Conservation (phyloP, 352 stramenopile genomes). For the Phytophthora uliginosa region DNA sequence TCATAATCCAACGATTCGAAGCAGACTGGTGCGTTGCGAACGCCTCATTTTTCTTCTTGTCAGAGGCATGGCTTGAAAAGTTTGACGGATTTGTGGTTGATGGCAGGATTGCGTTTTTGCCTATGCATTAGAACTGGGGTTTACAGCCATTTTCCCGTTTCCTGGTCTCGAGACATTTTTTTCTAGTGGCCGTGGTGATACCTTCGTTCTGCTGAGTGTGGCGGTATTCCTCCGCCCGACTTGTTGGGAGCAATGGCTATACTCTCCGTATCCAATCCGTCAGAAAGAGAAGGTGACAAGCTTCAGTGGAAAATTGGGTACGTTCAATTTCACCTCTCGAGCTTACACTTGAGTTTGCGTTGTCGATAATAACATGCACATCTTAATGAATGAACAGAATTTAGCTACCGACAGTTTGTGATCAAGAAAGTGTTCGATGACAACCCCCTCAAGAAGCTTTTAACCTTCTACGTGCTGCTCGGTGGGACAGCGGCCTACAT, state of each 20-base stretch:
- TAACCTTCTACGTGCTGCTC: slow-evolving; percentile 29
- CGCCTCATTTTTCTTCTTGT: not conserved
- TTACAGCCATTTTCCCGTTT: slow-evolving; percentile 56
- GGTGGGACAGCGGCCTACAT: slow-evolving; percentile 51
- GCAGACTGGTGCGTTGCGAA: slow-evolving; percentile 21
- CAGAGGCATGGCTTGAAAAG: not conserved
- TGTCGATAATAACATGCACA: not conserved
- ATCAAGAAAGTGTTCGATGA: slow-evolving; percentile 83
- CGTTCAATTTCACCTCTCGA: not conserved
- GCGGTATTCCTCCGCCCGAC: slow-evolving; percentile 50
- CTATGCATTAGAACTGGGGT: slow-evolving; percentile 52
- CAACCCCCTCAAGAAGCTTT: slow-evolving; percentile 54
- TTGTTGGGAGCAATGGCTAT: slow-evolving; percentile 68
- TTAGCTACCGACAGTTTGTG: slow-evolving; percentile 75
- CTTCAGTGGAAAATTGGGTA: slow-evolving; percentile 68
- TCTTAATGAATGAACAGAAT: slow-evolving; percentile 41
- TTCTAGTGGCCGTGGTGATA: slow-evolving; percentile 21
- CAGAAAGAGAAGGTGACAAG: slow-evolving; percentile 72
- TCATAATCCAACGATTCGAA: not conserved
- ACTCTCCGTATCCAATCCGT: slow-evolving; percentile 76
- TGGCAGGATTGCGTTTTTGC: slow-evolving; percentile 11
- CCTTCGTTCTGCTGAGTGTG: slow-evolving; percentile 58
- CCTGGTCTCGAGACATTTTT: slow-evolving; percentile 56
- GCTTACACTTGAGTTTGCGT: not conserved
- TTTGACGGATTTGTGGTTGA: not conserved